Evolutionary conservation across 345 rosid genomes (phyloP).

Genomic region (Sisymbrium irio): DNA sequence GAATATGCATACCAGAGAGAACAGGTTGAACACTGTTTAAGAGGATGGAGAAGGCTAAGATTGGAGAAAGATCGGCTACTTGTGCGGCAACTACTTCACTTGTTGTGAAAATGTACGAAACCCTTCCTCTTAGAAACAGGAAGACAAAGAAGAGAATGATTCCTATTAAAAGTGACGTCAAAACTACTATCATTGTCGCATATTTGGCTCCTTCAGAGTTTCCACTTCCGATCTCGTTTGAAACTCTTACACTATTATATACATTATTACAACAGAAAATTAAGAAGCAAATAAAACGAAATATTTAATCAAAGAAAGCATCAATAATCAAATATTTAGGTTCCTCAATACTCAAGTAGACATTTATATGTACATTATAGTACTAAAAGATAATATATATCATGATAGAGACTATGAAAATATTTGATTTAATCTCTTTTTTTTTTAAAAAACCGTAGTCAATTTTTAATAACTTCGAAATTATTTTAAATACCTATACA

Average conservation of each 20-base stretch:
- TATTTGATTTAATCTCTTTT: too few species aligned
- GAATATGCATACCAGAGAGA: constrained; percentile 52
- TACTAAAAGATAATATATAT: too few species aligned
- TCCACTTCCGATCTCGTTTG: constrained; percentile 81
- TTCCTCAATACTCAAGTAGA: too few species aligned
- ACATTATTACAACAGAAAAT: not conserved
- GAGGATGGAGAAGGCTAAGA: constrained; percentile 69
- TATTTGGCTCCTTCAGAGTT: constrained; percentile 55
- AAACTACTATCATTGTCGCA: constrained; percentile 40
- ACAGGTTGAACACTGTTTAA: constrained; percentile 83
- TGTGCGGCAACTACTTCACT: constrained; percentile 47
- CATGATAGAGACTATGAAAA: too few species aligned
- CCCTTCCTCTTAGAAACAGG: constrained; percentile 45
- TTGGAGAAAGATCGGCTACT: constrained; percentile 63
- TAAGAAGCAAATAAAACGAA: not conserved
- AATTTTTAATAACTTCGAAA: too few species aligned
- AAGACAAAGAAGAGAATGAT: constrained; percentile 42
- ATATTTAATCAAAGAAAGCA: too few species aligned
- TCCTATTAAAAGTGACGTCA: constrained; percentile 57
- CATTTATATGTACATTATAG: too few species aligned
- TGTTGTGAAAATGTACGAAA: constrained; percentile 57
- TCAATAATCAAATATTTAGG: too few species aligned
- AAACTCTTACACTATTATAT: constrained; percentile 58
- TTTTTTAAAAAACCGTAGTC: too few species aligned
- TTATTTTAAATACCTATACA: too few species aligned